Percentiles rank a stretch among this genome's conserved stretches.
phyloP scores from a whole-genome alignment of 805 yeast species.

The Clavispora carvajalis region DNA sequence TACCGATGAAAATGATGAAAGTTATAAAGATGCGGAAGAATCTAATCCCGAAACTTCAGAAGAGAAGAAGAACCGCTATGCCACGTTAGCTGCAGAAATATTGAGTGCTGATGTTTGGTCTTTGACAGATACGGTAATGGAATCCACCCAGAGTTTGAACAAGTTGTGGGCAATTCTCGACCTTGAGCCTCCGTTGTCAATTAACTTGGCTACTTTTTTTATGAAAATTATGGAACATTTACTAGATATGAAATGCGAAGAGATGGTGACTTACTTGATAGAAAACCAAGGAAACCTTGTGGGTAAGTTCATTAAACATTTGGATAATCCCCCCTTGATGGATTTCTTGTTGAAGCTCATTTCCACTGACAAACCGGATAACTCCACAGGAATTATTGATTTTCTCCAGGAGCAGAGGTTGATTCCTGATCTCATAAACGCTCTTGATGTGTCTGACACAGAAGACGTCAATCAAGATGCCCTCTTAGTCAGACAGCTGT shows the following conservation, averaged over 20 bases:
- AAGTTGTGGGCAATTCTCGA: conserved; percentile 80
- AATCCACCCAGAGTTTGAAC: conserved; percentile 56
- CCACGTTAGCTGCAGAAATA: conserved; percentile 71
- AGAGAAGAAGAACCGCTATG: conserved; percentile 31
- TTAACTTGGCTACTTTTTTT: conserved; percentile 78
- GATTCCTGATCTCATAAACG: conserved; percentile 29
- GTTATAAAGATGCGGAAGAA: conserved; percentile 7
- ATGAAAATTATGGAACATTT: conserved; percentile 33
- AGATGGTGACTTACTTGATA: conserved; percentile 40
- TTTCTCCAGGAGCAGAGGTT: conserved; percentile 37
- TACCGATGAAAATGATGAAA: conserved; percentile 4
- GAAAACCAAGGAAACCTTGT: conserved; percentile 39
- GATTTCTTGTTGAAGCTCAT: conserved; percentile 40
- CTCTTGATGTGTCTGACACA: conserved; percentile 22
- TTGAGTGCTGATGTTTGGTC: conserved; percentile 93
- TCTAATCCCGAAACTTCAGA: conserved; percentile 18
- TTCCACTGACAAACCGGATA: conserved; percentile 43
- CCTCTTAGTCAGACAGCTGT: conserved; percentile 28
- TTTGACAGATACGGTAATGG: conserved; percentile 83
- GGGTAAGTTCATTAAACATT: conserved; percentile 38
- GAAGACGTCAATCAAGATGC: neutral
- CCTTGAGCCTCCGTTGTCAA: conserved; percentile 55
- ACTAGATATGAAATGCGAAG: conserved; percentile 45
- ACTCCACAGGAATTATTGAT: conserved; percentile 42
- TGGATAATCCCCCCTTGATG: conserved; percentile 43